Evolutionary conservation across 83 land plant species (phyloP).

Genomic region (Thuja plicata): DNA sequence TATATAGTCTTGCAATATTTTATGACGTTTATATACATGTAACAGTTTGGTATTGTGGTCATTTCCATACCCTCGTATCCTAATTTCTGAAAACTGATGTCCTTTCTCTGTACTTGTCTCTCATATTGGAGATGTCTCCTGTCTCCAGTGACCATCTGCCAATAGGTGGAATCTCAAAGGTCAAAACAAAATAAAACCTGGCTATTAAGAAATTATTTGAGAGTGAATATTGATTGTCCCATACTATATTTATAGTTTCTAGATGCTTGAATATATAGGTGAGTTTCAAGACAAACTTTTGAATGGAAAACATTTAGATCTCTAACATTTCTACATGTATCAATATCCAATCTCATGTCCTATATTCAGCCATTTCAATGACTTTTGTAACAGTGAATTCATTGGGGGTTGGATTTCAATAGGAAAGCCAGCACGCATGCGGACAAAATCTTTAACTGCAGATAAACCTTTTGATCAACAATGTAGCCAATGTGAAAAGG

Average conservation of each 20-base stretch:
- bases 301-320: neutral
- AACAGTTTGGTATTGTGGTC: too few species aligned
- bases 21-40: too few species aligned
- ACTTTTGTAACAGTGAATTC: slow-evolving; percentile 53
- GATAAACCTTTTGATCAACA: slow-evolving; percentile 57
- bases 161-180: neutral
- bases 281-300: neutral
- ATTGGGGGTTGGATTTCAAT: slow-evolving; percentile 65
- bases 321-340: neutral
- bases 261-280: neutral
- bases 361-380: neutral
- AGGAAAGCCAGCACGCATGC: slow-evolving; percentile 58
- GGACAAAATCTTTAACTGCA: slow-evolving; percentile 45
- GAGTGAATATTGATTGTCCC: neutral
- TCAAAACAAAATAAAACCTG: neutral
- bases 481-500: slow-evolving; percentile 87
- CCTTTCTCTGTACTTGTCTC: too few species aligned
- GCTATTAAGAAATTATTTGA: neutral
- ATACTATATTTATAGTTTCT: neutral
- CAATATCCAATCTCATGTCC: neutral
- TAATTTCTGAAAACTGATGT: too few species aligned
- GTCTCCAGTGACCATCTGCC: neutral
- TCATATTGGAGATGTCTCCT: too few species aligned
- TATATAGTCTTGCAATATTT: too few species aligned
- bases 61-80: too few species aligned